Percentiles rank a stretch among this genome's conserved stretches.
These are phyloP conservation scores for Turnera subulata DNA, from an alignment of 345 rosid species.

Conservation along the genomic window DNA sequence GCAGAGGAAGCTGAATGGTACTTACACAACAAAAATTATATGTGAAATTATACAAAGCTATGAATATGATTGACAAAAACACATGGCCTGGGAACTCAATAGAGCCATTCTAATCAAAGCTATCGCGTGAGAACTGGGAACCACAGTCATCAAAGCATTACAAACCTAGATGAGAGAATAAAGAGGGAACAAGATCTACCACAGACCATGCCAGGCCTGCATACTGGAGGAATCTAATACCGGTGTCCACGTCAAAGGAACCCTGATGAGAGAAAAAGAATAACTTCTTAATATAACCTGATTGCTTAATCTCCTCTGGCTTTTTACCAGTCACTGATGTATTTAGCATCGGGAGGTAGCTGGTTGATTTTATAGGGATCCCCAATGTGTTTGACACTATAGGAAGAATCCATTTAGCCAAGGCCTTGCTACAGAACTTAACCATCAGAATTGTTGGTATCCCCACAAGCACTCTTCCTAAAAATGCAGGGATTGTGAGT, in stretches of 20 bases:
- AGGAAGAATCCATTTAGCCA: slow-evolving; percentile 86
- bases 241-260: slow-evolving; percentile 74
- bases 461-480: slow-evolving; percentile 72
- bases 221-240: slow-evolving; percentile 79
- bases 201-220: slow-evolving; percentile 99
- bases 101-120: no score
- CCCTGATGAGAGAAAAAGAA: slow-evolving; percentile 40
- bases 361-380: slow-evolving; percentile 64
- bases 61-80: no score
- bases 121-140: no score
- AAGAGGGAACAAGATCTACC: slow-evolving; percentile 81
- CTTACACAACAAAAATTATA: no score
- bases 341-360: slow-evolving; percentile 61
- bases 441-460: slow-evolving; percentile 80
- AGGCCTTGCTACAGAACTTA: slow-evolving; percentile 88
- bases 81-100: no score
- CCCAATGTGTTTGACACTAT: slow-evolving; percentile 65
- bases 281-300: slow-evolving; percentile 51
- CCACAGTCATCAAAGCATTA: no score
- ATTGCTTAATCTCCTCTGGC: slow-evolving; percentile 39
- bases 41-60: no score
- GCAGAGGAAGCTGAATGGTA: no score
- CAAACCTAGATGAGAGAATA: slow-evolving; percentile 52
- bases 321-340: slow-evolving; percentile 41
- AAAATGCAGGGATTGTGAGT: slow-evolving; percentile 36